Conservation (phyloP, 352 stramenopile genomes). For the Phytophthora rubi region DNA sequence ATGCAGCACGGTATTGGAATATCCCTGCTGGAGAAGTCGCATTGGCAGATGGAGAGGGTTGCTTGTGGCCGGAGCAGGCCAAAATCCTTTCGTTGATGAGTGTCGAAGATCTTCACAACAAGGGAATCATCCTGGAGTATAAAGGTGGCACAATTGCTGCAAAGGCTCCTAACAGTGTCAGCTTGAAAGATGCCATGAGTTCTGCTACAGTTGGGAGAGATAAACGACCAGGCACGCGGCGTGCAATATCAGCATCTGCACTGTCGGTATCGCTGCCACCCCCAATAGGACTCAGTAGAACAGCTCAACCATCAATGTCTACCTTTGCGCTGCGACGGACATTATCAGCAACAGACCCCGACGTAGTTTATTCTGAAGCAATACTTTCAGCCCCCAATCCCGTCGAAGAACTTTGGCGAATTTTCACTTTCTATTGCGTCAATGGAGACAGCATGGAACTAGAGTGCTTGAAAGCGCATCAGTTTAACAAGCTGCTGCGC, state of each 20-base stretch:
- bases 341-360: conserved; percentile 20
- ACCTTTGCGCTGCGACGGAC: conserved; percentile 16
- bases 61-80: conserved; percentile 82
- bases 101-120: conserved; percentile 50
- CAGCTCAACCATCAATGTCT: neutral
- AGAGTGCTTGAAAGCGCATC: conserved; percentile 71
- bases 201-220: conserved; percentile 10
- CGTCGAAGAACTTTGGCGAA: conserved; percentile 75
- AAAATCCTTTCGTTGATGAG: conserved; percentile 69
- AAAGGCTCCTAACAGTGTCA: conserved; percentile 23
- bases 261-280: conserved; percentile 24
- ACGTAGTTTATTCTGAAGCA: conserved; percentile 6
- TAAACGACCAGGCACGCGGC: conserved; percentile 19
- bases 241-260: conserved; percentile 25
- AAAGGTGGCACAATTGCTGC: conserved; percentile 40
- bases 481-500: conserved; percentile 76
- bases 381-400: conserved; percentile 27
- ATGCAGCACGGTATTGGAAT: conserved; percentile 78
- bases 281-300: conserved; percentile 7
- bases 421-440: conserved; percentile 86
- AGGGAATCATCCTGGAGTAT: conserved; percentile 60
- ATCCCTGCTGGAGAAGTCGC: conserved; percentile 49
- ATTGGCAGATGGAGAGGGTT: conserved; percentile 65
- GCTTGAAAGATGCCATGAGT: conserved; percentile 33
- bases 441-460: conserved; percentile 78